These are phyloP conservation scores for Aspergillus cejpii DNA, from an alignment of 2,329 filamentous ascomycete species.

Conservation along the genomic window DNA sequence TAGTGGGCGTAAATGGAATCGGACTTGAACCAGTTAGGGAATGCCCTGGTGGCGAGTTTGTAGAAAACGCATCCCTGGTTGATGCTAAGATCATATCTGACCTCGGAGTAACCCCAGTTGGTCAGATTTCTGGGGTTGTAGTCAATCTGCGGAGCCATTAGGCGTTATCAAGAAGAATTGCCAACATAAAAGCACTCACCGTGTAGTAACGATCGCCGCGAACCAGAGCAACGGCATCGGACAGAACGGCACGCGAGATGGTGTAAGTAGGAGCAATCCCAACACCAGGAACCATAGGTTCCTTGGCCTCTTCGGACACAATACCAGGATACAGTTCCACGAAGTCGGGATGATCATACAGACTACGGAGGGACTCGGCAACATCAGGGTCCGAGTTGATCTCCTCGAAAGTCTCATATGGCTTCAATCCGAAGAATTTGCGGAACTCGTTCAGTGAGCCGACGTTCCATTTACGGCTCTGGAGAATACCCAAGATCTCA, in stretches of 20 bases:
- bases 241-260: conserved; percentile 67
- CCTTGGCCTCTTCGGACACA: conserved; percentile 67
- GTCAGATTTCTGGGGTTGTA: conserved; percentile 68
- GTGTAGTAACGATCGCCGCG: conserved; percentile 75
- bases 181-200: conserved; percentile 10
- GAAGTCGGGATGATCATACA: conserved; percentile 66
- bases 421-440: conserved; percentile 70
- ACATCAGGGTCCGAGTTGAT: conserved; percentile 73
- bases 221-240: conserved; percentile 71
- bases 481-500: conserved; percentile 73
- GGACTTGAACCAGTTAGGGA: conserved; percentile 69
- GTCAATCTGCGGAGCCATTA: conserved; percentile 44
- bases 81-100: conserved; percentile 62
- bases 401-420: conserved; percentile 70
- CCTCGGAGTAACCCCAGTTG: conserved; percentile 76
- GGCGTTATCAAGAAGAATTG: conserved; percentile 16
- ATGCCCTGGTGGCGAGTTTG: conserved; percentile 72
- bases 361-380: conserved; percentile 56
- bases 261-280: conserved; percentile 71
- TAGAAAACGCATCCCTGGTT: conserved; percentile 81
- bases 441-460: conserved; percentile 79
- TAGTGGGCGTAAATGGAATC: conserved; percentile 79
- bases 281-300: conserved; percentile 65
- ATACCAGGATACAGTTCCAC: conserved; percentile 77
- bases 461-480: conserved; percentile 69